Conservation (phyloP, 768 basidiomycete genomes). For the Termitomyces sp. region DNA sequence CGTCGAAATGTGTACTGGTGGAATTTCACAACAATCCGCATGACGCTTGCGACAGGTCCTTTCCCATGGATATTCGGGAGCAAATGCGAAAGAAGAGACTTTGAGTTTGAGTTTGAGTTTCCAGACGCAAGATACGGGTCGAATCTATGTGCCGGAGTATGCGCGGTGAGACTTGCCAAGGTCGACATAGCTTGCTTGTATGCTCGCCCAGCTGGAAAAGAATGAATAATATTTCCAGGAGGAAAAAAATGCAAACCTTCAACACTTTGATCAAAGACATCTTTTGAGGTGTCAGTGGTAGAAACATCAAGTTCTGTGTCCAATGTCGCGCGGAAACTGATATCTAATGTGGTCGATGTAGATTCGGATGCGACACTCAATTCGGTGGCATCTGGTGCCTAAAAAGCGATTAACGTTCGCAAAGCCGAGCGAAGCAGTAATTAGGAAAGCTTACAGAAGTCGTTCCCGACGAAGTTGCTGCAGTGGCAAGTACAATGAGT, state of each 20-base stretch:
- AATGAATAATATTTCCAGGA: neutral
- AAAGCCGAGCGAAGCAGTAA: neutral
- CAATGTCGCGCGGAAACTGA: neutral
- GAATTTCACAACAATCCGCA: slow-evolving; percentile 65
- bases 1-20: slow-evolving; percentile 50
- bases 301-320: neutral
- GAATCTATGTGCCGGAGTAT: slow-evolving; percentile 49
- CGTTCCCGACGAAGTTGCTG: slow-evolving; percentile 27
- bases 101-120: slow-evolving; percentile 32
- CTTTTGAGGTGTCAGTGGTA: slow-evolving; percentile 16
- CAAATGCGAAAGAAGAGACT: slow-evolving; percentile 57
- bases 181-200: slow-evolving; percentile 73
- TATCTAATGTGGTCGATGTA: neutral
- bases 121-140: slow-evolving; percentile 44
- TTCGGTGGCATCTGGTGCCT: slow-evolving; percentile 1
- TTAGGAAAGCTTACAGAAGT: slow-evolving; percentile 20
- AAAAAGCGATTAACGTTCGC: slow-evolving; percentile 3
- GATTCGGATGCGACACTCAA: slow-evolving; percentile 4
- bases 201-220: slow-evolving; percentile 53
- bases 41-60: slow-evolving; percentile 64
- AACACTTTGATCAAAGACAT: slow-evolving; percentile 35
- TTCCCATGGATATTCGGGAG: slow-evolving; percentile 72
- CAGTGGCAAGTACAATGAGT: slow-evolving; percentile 44
- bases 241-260: slow-evolving; percentile 37
- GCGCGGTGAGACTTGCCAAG: slow-evolving; percentile 56